Base-by-base conservation (phyloP, 1,284 basidiomycete genomes). In the Phaffia rhodozyma region DNA sequence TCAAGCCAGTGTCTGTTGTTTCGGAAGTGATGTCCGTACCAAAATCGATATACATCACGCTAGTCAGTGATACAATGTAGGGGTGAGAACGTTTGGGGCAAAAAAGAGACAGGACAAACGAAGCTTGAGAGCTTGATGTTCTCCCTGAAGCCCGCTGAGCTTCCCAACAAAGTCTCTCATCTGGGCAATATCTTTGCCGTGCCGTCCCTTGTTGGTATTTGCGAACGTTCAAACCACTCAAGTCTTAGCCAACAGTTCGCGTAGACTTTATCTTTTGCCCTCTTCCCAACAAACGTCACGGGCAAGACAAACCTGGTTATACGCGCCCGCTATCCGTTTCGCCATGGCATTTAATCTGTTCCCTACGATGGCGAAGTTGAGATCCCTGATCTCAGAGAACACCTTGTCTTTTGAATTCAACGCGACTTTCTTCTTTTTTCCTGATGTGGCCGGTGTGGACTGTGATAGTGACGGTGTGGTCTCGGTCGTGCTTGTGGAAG, bases 121-220 rank as follows among this genome's bases (percentile, higher is more conserved):
- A 61, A 97, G 78, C 63, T 87, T 81, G 67, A 98, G 76, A 50
- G 86, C 84, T 71, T 93, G 88, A 71, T 97, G 92, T 71, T 97
- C 92, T 29, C 82, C 84, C 76, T 97, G 90, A 67, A 98, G 78
- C 0, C 90, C 89, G 48, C 91, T 90, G 1, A 99, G 79, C 72
- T 89, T 91, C 20, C 92, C 91, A 9, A 98, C 94, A 75, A 98
- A 97, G 71, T 94, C 91, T 66, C 87, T 84, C 71, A 99, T 81
- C 75, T 98, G 90, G 4, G 87, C 83, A 30, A 96, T 89, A 5
- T 91, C 93, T 76, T 91, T 89, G n/a, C 89, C 86, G 73, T 87
- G 81, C 53, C 85, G 79, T 63, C 82, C 81, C 84, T n/a, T n/a
- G n/a, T n/a, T n/a, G n/a, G n/a, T n/a, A n/a, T n/a, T n/a, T 86